Evolutionary conservation across 805 yeast species (phyloP), one percentile per base, ranked within the genome.

Genomic region (Ogataea parapolymorpha): DNA sequence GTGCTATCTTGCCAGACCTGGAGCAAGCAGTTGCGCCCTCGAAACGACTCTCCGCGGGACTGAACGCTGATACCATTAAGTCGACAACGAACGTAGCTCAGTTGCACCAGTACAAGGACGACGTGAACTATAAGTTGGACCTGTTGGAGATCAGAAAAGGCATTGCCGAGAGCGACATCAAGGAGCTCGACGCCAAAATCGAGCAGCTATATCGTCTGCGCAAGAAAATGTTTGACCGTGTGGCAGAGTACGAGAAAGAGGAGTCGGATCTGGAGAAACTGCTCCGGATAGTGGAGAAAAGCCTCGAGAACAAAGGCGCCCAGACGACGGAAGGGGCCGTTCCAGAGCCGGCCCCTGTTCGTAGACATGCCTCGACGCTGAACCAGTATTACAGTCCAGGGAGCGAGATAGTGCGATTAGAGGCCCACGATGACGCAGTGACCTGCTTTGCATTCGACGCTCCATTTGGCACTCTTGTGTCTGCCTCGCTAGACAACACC

Each of bases 401-500:
- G 3, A 70, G 77, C 31, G 59, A 64, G 29, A 80, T 84, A 22
- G 59, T 67, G 26, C 58, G 68, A 12, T 63, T 81, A 32, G 56
- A 67, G 12, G 79, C 80, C 1, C 86, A 81, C 53, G 68, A 67
- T 4, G 77, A 71, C 32, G 48, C 75, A 2, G 66, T 85, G 16
- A 71, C 77, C 1, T 70, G 79, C 25, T 56, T 84, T 44, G 89
- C 80, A 48, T 83, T 84, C 56, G 88, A 83, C 55, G 67, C 74
- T 17, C 91, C 91, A 11, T 84, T 80, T 61, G 90, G 89, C 2
- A 79, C 79, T 1, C 52, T 87, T 60, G 90, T 88, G 2, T 75
- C 90, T 12, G 87, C 95, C 0, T 77, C 88, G 10, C 64, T 79
- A 51, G 95, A 88, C 58, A 85, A 82, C 56, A 77, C 84, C 0